These are phyloP conservation scores for Scedosporium apiospermum DNA, from an alignment of 2,329 filamentous ascomycete species.

Conservation along the genomic window DNA sequence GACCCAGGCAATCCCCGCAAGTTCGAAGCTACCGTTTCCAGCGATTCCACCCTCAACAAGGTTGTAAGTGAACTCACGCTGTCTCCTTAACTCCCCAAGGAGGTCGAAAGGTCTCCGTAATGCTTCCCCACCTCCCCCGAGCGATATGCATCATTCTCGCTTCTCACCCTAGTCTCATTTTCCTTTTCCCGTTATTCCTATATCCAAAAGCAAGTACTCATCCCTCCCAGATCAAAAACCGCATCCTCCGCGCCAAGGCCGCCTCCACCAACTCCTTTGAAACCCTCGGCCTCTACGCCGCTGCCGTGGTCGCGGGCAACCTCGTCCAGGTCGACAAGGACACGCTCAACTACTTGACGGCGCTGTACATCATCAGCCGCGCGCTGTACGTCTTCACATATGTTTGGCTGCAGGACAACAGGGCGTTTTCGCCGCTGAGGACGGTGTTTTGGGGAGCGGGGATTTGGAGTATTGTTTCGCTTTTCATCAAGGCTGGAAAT, in stretches of 20 bases:
- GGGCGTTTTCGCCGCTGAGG: slow-evolving; percentile 24
- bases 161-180: neutral
- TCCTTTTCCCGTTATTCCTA: neutral
- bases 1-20: slow-evolving; percentile 29
- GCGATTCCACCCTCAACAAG: slow-evolving; percentile 22
- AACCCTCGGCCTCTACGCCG: slow-evolving; percentile 32
- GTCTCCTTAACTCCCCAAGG: too few species aligned
- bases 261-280: slow-evolving; percentile 34
- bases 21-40: slow-evolving; percentile 19
- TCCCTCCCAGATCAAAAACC: slow-evolving; percentile 38
- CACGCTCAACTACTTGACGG: slow-evolving; percentile 29
- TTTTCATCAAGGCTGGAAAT: slow-evolving; percentile 33
- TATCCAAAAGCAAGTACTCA: neutral
- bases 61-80: slow-evolving; percentile 11
- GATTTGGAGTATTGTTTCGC: slow-evolving; percentile 19
- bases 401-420: slow-evolving; percentile 31
- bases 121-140: too few species aligned
- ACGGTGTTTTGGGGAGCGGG: slow-evolving; percentile 27
- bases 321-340: slow-evolving; percentile 25
- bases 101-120: too few species aligned
- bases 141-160: too few species aligned
- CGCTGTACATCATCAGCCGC: slow-evolving; percentile 30
- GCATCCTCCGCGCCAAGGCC: slow-evolving; percentile 42
- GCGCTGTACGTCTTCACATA: slow-evolving; percentile 32
- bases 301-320: slow-evolving; percentile 35